phyloP scores from a whole-genome alignment of 805 yeast species.

The Kuraishia cidri region DNA sequence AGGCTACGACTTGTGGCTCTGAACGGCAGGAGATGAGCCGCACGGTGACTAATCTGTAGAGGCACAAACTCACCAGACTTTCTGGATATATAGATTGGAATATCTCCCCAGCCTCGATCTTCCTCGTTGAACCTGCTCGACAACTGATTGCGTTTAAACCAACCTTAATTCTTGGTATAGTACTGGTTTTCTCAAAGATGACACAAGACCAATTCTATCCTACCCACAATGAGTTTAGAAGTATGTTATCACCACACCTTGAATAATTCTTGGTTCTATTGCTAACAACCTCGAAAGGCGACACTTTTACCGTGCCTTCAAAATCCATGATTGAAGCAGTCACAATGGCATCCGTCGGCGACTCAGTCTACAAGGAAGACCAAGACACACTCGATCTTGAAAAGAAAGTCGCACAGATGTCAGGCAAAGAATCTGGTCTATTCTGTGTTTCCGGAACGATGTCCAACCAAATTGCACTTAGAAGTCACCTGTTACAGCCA shows the following conservation, averaged over 20 bases:
- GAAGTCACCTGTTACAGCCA: slow-evolving; percentile 75
- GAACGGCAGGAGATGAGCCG: too few species aligned
- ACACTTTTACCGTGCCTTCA: slow-evolving; percentile 88
- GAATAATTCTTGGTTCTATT: not conserved
- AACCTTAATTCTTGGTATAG: too few species aligned
- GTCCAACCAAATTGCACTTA: slow-evolving; percentile 79
- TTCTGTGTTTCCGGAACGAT: slow-evolving; percentile 87
- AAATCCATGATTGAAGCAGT: slow-evolving; percentile 59
- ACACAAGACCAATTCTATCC: slow-evolving; percentile 1
- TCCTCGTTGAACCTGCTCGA: too few species aligned
- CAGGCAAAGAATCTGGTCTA: slow-evolving; percentile 77
- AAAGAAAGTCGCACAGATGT: slow-evolving; percentile 48
- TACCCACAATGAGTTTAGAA: slow-evolving; percentile 41
- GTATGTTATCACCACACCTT: slow-evolving; percentile 14
- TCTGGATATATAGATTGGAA: too few species aligned
- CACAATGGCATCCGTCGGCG: slow-evolving; percentile 58
- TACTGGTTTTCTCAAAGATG: too few species aligned
- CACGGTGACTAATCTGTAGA: too few species aligned
- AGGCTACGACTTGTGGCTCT: too few species aligned
- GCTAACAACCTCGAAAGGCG: slow-evolving; percentile 22
- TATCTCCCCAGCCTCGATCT: too few species aligned
- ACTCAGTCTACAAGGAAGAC: slow-evolving; percentile 84
- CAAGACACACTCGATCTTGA: slow-evolving; percentile 58
- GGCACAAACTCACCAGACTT: too few species aligned
- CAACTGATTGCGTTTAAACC: too few species aligned